These are phyloP conservation scores for Tylopilus intermedius DNA, from an alignment of 768 basidiomycete genomes.

Conservation along the genomic window DNA sequence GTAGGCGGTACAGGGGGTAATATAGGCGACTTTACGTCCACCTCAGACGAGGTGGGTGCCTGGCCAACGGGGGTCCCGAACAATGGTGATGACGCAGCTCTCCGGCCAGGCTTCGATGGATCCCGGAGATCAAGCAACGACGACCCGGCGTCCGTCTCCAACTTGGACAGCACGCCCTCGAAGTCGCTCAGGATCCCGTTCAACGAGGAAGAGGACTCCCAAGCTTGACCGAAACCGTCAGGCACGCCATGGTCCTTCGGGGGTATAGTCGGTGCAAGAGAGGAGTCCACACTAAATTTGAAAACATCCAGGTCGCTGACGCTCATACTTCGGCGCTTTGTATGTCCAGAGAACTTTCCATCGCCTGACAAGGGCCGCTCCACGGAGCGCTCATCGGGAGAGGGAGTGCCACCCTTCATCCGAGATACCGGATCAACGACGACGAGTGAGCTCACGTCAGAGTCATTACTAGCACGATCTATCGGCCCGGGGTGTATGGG, in stretches of 20 bases:
- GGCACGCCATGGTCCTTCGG: constrained; percentile 25
- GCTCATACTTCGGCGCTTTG: constrained; percentile 69
- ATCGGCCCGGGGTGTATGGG: constrained; percentile 41
- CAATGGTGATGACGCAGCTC: constrained; percentile 33
- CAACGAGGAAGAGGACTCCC: constrained; percentile 43
- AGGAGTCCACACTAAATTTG: constrained; percentile 36
- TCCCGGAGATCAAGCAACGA: constrained; percentile 59
- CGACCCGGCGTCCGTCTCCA: constrained; percentile 51
- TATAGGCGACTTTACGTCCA: constrained; percentile 19
- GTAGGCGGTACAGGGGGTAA: constrained; percentile 12
- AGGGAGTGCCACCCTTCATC: constrained; percentile 31
- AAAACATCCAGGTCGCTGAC: constrained; percentile 60
- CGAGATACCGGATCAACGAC: constrained; percentile 47
- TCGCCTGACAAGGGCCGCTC: constrained; percentile 24
- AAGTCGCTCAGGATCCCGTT: constrained; percentile 68
- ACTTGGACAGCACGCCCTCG: constrained; percentile 62
- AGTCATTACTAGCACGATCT: constrained; percentile 35
- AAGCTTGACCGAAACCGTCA: constrained; percentile 25
- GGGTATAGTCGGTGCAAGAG: constrained; percentile 35
- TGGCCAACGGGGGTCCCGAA: constrained; percentile 35
- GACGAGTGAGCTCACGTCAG: constrained; percentile 54
- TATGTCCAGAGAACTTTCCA: constrained; percentile 27
- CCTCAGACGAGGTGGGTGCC: constrained; percentile 18
- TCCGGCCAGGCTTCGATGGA: constrained; percentile 55
- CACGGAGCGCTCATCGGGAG: constrained; percentile 29